Percentiles rank a stretch among this genome's conserved stretches.
These are phyloP conservation scores for Mortierella sp. DNA, from an alignment of 371 early-diverging fungal species.

Conservation along the genomic window DNA sequence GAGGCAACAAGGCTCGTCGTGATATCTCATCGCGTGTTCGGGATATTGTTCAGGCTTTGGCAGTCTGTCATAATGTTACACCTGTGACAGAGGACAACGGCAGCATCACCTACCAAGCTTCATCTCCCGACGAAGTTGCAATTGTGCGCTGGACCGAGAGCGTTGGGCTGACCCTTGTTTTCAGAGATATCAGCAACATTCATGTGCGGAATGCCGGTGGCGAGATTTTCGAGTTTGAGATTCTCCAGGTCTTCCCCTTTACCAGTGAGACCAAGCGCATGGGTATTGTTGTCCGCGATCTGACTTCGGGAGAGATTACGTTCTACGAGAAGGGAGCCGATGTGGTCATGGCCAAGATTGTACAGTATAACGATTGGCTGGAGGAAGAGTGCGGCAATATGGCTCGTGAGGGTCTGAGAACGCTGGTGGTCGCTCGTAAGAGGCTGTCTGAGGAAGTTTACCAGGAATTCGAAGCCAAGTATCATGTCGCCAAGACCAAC, in stretches of 20 bases:
- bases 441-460: slow-evolving; percentile 84
- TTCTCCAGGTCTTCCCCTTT: slow-evolving; percentile 97
- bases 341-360: slow-evolving; percentile 94
- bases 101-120: slow-evolving; percentile 91
- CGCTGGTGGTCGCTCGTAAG: slow-evolving; percentile 96
- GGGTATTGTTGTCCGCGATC: slow-evolving; percentile 96
- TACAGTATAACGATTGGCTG: slow-evolving; percentile 98
- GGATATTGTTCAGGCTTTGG: slow-evolving; percentile 90
- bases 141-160: slow-evolving; percentile 97
- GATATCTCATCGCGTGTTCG: slow-evolving; percentile 83
- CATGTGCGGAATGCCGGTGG: slow-evolving; percentile 73
- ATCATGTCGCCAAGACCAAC: slow-evolving; percentile 82
- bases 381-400: slow-evolving; percentile 99
- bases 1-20: slow-evolving; percentile 70
- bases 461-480: slow-evolving; percentile 76
- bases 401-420: slow-evolving; percentile 99
- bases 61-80: slow-evolving; percentile 93
- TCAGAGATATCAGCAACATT: slow-evolving; percentile 83
- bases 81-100: slow-evolving; percentile 73
- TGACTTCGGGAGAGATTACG: slow-evolving; percentile 75
- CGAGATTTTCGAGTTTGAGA: slow-evolving; percentile 75
- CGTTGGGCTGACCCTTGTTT: slow-evolving; percentile 90
- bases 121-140: slow-evolving; percentile 99
- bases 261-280: slow-evolving; percentile 99
- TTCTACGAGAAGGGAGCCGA: slow-evolving; percentile 99